A percentile compares a stretch with the other conserved stretches of the same genome.
Conservation (phyloP, 768 basidiomycete species). For the Gautieria morchelliformis region DNA sequence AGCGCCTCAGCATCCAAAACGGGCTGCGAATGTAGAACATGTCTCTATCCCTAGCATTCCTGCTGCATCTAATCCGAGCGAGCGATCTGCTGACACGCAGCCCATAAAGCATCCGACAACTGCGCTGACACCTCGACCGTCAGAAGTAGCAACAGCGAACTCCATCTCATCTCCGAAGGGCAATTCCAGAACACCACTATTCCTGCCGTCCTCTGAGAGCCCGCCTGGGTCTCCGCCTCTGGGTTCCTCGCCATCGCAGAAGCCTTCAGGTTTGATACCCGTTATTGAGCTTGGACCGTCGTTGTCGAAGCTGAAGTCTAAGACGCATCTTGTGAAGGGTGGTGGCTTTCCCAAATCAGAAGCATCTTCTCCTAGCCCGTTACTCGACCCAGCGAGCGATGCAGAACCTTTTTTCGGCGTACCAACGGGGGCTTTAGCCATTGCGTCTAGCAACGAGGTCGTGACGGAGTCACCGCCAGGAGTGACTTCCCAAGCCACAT, state of each 20-base stretch:
- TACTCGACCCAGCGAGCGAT: neutral
- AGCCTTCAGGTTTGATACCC: neutral
- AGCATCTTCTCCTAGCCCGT: neutral
- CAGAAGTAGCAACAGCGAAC: neutral
- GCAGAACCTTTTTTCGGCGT: neutral
- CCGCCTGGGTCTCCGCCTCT: neutral
- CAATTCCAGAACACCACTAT: neutral
- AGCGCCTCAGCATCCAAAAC: neutral
- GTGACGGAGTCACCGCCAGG: neutral
- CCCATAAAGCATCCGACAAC: too few species aligned
- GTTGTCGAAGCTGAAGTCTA: neutral
- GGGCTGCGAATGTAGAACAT: too few species aligned
- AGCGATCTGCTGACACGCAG: too few species aligned
- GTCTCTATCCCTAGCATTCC: too few species aligned
- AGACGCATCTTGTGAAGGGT: neutral
- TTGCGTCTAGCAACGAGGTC: neutral
- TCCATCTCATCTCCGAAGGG: neutral
- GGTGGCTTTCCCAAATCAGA: neutral
- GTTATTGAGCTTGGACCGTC: neutral
- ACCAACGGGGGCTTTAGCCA: neutral
- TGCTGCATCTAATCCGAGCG: too few species aligned
- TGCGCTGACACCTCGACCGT: too few species aligned
- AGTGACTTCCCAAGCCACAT: neutral
- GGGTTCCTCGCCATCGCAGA: neutral
- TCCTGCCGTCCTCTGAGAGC: slow-evolving; percentile 7